phyloP scores from a whole-genome alignment of 2,329 filamentous ascomycete genomes.

The Aspergillus glaucus region DNA sequence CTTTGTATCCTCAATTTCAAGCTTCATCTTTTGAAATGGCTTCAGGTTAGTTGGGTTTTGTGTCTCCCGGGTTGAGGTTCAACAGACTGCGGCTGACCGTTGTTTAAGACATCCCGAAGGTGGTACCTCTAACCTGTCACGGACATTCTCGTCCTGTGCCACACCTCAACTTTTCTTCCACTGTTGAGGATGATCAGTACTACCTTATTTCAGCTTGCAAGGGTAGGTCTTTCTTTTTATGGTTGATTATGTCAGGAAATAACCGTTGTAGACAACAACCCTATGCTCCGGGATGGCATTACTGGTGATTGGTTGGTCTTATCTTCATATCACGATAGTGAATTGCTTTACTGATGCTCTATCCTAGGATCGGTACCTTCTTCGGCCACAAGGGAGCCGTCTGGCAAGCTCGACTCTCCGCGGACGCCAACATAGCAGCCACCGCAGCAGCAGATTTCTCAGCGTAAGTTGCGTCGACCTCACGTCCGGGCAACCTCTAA shows the following conservation, averaged over 20 bases:
- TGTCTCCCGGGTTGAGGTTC: neutral
- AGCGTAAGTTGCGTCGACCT: conserved; percentile 53
- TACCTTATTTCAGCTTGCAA: conserved; percentile 93
- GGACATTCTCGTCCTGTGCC: conserved; percentile 89
- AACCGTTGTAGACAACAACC: conserved; percentile 70
- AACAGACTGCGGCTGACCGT: conserved; percentile 3
- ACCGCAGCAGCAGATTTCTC: conserved; percentile 96
- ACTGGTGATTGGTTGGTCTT: conserved; percentile 77
- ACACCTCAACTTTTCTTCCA: conserved; percentile 80
- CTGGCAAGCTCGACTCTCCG: conserved; percentile 88
- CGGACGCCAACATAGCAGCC: conserved; percentile 79
- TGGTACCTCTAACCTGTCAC: conserved; percentile 88
- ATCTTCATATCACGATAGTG: neutral
- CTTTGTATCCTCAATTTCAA: conserved; percentile 2
- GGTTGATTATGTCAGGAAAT: conserved; percentile 2
- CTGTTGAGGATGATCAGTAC: conserved; percentile 76
- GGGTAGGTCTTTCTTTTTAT: conserved; percentile 44
- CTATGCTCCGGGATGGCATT: conserved; percentile 93
- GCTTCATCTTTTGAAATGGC: conserved; percentile 14
- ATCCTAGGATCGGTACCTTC: conserved; percentile 79
- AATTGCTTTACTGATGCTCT: conserved; percentile 4
- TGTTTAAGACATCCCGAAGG: conserved; percentile 44
- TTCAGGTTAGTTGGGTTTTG: conserved; percentile 13
- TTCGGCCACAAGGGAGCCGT: conserved; percentile 97
- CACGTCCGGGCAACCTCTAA: neutral